Conservation (phyloP, 345 rosid genomes). For the Mallotus nudiflorus region DNA sequence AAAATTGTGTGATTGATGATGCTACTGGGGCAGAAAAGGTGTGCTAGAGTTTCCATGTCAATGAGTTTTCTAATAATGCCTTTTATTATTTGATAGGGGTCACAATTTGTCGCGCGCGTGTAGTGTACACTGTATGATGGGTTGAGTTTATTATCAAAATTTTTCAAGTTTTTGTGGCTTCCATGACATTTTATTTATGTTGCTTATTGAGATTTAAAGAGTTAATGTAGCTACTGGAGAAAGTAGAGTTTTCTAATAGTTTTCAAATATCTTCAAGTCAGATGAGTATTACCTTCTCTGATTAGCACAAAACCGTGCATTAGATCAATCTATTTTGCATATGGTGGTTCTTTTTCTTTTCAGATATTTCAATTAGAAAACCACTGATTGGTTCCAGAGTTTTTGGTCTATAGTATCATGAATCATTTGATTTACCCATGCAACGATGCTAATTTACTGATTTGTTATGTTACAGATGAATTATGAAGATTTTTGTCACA, state of each 20-base stretch:
- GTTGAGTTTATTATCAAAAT: not conserved
- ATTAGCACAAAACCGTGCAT: not conserved
- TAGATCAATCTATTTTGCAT: not conserved
- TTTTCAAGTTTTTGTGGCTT: too few species aligned
- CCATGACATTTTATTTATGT: too few species aligned
- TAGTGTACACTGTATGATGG: too few species aligned
- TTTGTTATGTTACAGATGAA: constrained; percentile 65
- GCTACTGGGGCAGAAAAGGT: constrained; percentile 99
- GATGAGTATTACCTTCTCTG: not conserved
- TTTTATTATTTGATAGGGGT: too few species aligned
- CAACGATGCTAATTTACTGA: constrained; percentile 16
- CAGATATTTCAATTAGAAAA: not conserved
- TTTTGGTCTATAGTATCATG: not conserved
- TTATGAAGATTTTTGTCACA: constrained; percentile 98
- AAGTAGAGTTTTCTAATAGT: too few species aligned
- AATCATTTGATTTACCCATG: constrained; percentile 9
- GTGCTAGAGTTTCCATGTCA: not conserved
- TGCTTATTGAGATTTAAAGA: too few species aligned
- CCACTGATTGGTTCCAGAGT: not conserved
- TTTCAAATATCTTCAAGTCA: not conserved
- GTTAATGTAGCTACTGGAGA: too few species aligned
- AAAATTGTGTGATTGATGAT: constrained; percentile 98
- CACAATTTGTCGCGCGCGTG: too few species aligned
- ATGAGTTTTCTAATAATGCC: constrained; percentile 1
- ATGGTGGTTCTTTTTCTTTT: not conserved